Percentiles rank a stretch among this genome's conserved stretches.
These are phyloP conservation scores for Arthrinium puccinioides DNA, from an alignment of 2,329 filamentous ascomycete genomes.

Conservation along the genomic window DNA sequence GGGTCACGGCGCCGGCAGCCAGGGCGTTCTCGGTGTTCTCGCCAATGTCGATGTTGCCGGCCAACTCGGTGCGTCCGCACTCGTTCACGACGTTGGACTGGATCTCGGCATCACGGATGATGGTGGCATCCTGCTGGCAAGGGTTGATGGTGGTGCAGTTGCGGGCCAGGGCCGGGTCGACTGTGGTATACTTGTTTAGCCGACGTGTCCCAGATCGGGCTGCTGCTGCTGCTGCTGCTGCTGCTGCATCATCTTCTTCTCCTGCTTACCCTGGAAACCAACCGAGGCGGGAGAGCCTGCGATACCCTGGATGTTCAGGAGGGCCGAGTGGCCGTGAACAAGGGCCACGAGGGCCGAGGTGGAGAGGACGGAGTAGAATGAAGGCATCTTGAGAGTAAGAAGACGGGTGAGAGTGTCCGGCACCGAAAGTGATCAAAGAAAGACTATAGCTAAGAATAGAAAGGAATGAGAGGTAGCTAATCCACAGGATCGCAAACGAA, in stretches of 20 bases:
- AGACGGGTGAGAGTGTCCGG: constrained; percentile 18
- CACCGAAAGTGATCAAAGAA: constrained; percentile 21
- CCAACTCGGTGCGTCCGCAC: constrained; percentile 54
- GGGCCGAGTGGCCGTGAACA: constrained; percentile 36
- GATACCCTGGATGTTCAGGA: constrained; percentile 38
- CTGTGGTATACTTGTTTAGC: constrained; percentile 18
- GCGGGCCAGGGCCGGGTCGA: constrained; percentile 48
- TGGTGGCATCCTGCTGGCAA: constrained; percentile 58
- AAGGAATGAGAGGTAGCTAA: constrained; percentile 8
- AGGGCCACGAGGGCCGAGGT: constrained; percentile 27
- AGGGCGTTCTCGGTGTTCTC: constrained; percentile 47
- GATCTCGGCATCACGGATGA: constrained; percentile 53
- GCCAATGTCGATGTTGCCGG: constrained; percentile 55
- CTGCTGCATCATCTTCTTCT: no score
- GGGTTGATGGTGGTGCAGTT: constrained; percentile 58
- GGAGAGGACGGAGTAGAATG: constrained; percentile 24
- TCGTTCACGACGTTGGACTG: constrained; percentile 44
- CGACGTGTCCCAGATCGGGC: no score
- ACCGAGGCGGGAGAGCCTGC: constrained; percentile 37
- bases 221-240: no score
- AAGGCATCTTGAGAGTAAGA: constrained; percentile 25
- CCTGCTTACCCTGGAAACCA: constrained; percentile 40
- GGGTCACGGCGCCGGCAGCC: constrained; percentile 36
- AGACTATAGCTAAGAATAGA: constrained; percentile 4
- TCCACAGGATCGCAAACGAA: constrained; percentile 19